Base-by-base conservation (phyloP, 441 rosid genomes). In the Pelargonium australe region DNA sequence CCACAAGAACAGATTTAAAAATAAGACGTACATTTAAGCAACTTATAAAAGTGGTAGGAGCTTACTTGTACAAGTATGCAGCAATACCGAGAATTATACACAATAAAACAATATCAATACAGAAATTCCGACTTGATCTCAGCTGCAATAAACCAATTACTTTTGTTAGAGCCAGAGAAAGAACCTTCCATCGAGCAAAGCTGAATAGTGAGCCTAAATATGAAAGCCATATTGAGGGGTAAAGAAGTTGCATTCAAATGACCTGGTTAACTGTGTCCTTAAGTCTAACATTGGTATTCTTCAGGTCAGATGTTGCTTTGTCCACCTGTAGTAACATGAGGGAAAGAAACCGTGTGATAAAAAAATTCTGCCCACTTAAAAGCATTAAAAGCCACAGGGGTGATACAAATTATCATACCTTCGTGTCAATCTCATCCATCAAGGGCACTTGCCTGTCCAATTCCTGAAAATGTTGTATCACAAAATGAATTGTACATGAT, bases 71-170 rank as follows among this genome's bases (percentile, higher is more conserved):
- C 53, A 87, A 71, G 75, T 80, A 78, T 69, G 87, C 87, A 65
- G 89, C 89, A 65, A 85, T 87, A 47, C 91, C 89, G 5, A 85
- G 76, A 67, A 85, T 65, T 73, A 87, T 43, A 69, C 85, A 80
- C 69, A 87, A 72, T 65, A 87, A 86, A 75, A 79, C 78, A 71
- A 85, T 82, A 75, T 87, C 89, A 17, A 87, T 45, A 83, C 91
- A 87, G 64, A 87, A 83, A 81, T 85, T 85, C 61, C 91, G 87
- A 75, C 89, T 83, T 0, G 89, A 85, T 69, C 89, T 74, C 78
- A 82, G 69, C 87, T 85, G 77, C 8, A 65, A 65, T 40, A 47
- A 66, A 74, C 9, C 58, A 51, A 31, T 28, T 0, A 57, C 25
- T 31, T 31, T 31, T 31, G 37, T 31, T 31, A 31, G 37, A 31